These are phyloP conservation scores for Diplodia mutila DNA, from an alignment of 2,329 filamentous ascomycete genomes.

Conservation along the genomic window DNA sequence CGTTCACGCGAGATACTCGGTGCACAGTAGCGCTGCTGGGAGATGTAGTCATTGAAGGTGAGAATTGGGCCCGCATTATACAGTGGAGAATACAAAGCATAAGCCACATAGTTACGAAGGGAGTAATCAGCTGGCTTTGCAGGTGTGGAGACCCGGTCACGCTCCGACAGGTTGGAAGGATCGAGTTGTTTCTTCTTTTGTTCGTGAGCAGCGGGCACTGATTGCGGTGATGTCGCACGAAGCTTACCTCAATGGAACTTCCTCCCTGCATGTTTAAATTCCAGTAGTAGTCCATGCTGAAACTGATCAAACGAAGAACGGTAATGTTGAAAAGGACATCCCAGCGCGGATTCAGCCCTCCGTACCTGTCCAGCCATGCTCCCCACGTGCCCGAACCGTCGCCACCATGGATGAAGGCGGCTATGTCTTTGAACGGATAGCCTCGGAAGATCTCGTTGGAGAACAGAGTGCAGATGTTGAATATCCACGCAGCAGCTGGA, in stretches of 20 bases:
- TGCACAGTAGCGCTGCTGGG: slow-evolving; percentile 75
- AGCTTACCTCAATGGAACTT: slow-evolving; percentile 79
- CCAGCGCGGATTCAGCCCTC: slow-evolving; percentile 88
- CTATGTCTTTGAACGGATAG: slow-evolving; percentile 68
- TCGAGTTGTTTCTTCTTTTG: slow-evolving; percentile 97
- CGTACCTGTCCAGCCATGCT: slow-evolving; percentile 73
- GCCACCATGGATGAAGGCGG: slow-evolving; percentile 49
- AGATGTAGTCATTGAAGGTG: slow-evolving; percentile 97
- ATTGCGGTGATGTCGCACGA: slow-evolving; percentile 20
- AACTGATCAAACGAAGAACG: slow-evolving; percentile 88
- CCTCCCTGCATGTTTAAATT: slow-evolving; percentile 67
- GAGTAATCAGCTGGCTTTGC: slow-evolving; percentile 72
- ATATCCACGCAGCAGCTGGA: slow-evolving; percentile 80
- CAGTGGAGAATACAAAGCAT: slow-evolving; percentile 86
- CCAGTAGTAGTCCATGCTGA: slow-evolving; percentile 98
- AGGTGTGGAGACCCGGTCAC: slow-evolving; percentile 79
- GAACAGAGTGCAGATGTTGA: slow-evolving; percentile 85
- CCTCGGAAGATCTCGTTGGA: slow-evolving; percentile 84
- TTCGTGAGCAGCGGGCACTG: slow-evolving; percentile 58
- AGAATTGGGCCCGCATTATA: slow-evolving; percentile 92
- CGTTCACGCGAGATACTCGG: slow-evolving; percentile 71
- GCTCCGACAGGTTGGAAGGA: slow-evolving; percentile 81
- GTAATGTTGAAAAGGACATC: slow-evolving; percentile 98
- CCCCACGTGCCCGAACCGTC: slow-evolving; percentile 60
- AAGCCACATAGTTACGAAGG: slow-evolving; percentile 87